A percentile compares a stretch with the other conserved stretches of the same genome.
These are phyloP conservation scores for Paraleonurus japonicus DNA, from an alignment of 257 asterid species.

Conservation along the genomic window DNA sequence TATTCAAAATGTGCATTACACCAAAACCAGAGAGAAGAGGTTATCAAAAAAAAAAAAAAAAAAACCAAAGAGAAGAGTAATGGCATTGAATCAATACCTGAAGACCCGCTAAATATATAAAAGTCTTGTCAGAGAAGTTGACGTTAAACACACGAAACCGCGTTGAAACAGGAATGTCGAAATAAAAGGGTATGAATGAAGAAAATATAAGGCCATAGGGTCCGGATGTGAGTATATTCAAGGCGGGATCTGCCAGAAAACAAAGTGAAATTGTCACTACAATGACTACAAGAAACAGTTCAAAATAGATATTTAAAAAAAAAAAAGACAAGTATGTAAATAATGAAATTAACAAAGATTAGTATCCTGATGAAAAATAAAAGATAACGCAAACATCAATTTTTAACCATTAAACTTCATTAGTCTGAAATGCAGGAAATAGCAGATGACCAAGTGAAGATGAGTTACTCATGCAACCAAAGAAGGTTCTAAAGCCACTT, in stretches of 20 bases:
- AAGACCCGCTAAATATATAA: constrained; percentile 95
- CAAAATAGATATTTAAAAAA: background rate
- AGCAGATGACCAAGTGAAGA: background rate
- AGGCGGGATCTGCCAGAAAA: constrained; percentile 71
- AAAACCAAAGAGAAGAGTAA: background rate
- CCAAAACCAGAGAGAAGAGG: background rate
- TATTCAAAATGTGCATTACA: background rate
- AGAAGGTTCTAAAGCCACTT: background rate
- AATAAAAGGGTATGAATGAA: constrained; percentile 89
- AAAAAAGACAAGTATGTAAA: background rate
- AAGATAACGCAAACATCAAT: background rate
- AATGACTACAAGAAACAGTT: background rate
- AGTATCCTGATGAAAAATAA: background rate
- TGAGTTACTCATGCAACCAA: background rate
- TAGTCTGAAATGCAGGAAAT: background rate
- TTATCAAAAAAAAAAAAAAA: too few species aligned
- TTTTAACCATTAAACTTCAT: constrained; percentile 8
- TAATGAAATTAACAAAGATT: background rate
- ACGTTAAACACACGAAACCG: constrained; percentile 70
- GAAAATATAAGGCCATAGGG: constrained; percentile 89
- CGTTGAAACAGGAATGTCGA: constrained; percentile 92
- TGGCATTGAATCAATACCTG: constrained; percentile 54
- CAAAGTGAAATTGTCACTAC: constrained; percentile 28
- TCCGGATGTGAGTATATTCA: constrained; percentile 78
- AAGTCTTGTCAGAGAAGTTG: constrained; percentile 94